Conservation (phyloP, 805 yeast species). For the Candida wancherniae region DNA sequence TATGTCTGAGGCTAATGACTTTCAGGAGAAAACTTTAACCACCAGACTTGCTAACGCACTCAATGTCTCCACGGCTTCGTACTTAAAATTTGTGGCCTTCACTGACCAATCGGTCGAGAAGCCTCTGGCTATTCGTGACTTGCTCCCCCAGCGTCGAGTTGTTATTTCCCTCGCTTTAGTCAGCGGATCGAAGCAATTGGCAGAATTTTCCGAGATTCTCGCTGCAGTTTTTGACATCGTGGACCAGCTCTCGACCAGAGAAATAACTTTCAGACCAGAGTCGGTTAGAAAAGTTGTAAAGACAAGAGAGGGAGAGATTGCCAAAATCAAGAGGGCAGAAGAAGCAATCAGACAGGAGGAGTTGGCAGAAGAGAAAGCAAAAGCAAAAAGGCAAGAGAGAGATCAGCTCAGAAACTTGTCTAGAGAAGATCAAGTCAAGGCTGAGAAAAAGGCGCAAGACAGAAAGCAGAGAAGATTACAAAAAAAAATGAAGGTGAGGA, state of each 20-base stretch:
- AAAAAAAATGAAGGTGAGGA: constrained; percentile 53
- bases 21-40: constrained; percentile 61
- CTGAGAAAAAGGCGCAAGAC: constrained; percentile 73
- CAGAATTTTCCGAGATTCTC: constrained; percentile 46
- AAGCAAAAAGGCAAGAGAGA: constrained; percentile 60
- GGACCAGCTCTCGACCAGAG: constrained; percentile 50
- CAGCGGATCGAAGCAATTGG: constrained; percentile 44
- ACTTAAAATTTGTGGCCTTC: constrained; percentile 65
- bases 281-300: constrained; percentile 69
- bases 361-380: constrained; percentile 64
- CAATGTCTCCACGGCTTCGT: constrained; percentile 41
- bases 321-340: constrained; percentile 63
- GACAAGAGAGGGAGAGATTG: constrained; percentile 69
- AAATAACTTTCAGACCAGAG: constrained; percentile 62
- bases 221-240: constrained; percentile 54
- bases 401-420: constrained; percentile 53
- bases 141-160: constrained; percentile 49
- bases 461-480: constrained; percentile 73
- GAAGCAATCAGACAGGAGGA: constrained; percentile 66
- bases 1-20: constrained; percentile 85
- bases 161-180: constrained; percentile 53
- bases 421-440: constrained; percentile 75
- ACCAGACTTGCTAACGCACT: constrained; percentile 35
- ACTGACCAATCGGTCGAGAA: constrained; percentile 79
- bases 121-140: constrained; percentile 58